Conservation (phyloP, 257 asterid species). For the Linaria vulgaris region DNA sequence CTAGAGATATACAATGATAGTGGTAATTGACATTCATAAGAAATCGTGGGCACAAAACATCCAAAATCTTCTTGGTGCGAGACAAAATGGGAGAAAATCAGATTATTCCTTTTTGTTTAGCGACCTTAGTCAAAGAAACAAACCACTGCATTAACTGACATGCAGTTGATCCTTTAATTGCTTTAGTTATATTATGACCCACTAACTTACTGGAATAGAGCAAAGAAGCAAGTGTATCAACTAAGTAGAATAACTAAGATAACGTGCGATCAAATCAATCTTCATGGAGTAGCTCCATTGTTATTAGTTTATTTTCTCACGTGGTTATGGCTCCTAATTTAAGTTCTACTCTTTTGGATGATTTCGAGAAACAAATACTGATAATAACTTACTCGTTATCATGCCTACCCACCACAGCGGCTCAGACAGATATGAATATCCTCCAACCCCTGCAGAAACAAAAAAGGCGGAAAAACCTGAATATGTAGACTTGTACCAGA, state of each 20-base stretch:
- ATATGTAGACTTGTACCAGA: slow-evolving; percentile 3
- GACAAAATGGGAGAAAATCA: neutral
- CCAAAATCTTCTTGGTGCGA: too few species aligned
- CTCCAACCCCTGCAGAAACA: slow-evolving; percentile 72
- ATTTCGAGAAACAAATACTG: slow-evolving; percentile 6
- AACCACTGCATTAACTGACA: too few species aligned
- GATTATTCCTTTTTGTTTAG: neutral
- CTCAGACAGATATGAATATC: slow-evolving; percentile 73
- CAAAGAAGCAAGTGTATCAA: neutral
- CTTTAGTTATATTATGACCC: neutral
- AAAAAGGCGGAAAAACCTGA: neutral
- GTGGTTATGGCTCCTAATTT: slow-evolving; percentile 4
- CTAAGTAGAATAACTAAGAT: neutral
- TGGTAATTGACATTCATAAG: too few species aligned
- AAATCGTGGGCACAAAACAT: too few species aligned
- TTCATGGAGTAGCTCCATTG: neutral
- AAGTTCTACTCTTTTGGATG: neutral
- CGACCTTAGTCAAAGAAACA: neutral
- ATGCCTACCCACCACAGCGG: slow-evolving; percentile 96
- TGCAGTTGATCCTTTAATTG: neutral
- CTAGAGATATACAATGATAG: too few species aligned
- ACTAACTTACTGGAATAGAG: slow-evolving; percentile 1
- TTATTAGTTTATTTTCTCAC: slow-evolving; percentile 7
- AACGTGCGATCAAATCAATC: slow-evolving; percentile 9
- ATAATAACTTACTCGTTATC: slow-evolving; percentile 68